phyloP scores from a whole-genome alignment of 768 basidiomycete genomes.

The Pleurotus sapidus region DNA sequence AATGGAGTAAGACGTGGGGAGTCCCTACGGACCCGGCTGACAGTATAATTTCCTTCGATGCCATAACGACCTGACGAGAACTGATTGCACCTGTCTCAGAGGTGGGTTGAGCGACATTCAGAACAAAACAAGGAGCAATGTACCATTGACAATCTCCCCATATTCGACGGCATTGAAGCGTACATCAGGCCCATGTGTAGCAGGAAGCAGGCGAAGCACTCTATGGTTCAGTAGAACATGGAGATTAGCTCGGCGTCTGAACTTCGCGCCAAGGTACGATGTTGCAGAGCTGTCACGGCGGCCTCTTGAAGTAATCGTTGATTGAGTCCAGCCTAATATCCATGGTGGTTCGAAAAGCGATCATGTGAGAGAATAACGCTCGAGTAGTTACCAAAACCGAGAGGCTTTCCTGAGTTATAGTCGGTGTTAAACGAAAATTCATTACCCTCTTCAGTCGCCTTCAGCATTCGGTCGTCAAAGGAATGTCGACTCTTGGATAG shows the following conservation, averaged over 20 bases:
- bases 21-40: conserved; percentile 30
- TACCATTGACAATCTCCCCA: conserved; percentile 3
- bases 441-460: conserved; percentile 16
- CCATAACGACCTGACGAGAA: conserved; percentile 10
- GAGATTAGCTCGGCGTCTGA: conserved; percentile 24
- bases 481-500: conserved; percentile 13
- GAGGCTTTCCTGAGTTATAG: conserved; percentile 25
- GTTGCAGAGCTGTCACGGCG: conserved; percentile 25
- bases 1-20: conserved; percentile 21
- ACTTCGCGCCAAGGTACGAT: conserved; percentile 25
- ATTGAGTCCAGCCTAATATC: conserved; percentile 23
- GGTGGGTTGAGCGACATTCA: neutral
- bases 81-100: neutral
- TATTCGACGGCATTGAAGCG: conserved; percentile 18
- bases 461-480: conserved; percentile 17
- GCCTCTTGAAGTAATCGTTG: conserved; percentile 23
- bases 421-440: conserved; percentile 32
- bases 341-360: neutral
- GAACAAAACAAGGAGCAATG: neutral
- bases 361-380: neutral
- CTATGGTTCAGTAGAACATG: conserved; percentile 24
- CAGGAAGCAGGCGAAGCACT: conserved; percentile 12
- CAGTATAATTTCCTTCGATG: conserved; percentile 34
- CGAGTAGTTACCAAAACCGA: conserved; percentile 23
- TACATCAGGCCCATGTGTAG: neutral